Evolutionary conservation across 2,329 filamentous ascomycete genomes (phyloP).

Genomic region (Diplodia sapinea): DNA sequence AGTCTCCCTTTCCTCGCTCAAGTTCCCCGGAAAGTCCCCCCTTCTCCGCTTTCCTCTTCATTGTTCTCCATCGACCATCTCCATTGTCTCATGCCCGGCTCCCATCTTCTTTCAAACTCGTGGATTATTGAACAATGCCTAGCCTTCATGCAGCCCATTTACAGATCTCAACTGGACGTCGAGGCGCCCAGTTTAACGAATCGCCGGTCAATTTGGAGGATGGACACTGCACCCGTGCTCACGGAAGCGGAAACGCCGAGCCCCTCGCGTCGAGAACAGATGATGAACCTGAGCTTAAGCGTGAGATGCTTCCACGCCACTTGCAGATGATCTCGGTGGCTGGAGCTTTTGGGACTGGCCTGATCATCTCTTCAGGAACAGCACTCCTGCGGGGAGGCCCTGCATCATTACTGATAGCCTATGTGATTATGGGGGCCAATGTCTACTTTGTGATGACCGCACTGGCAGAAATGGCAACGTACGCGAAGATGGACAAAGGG

Average conservation of each 20-base stretch:
- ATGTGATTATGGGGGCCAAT: slow-evolving; percentile 65
- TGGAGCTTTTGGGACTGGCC: slow-evolving; percentile 31
- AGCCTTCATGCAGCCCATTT: neutral
- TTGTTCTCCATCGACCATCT: neutral
- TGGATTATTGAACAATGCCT: neutral
- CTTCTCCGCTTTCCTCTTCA: neutral
- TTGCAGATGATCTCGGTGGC: slow-evolving; percentile 29
- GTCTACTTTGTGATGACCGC: slow-evolving; percentile 76
- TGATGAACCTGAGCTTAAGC: slow-evolving; percentile 9
- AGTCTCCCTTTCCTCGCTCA: neutral
- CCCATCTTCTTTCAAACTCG: neutral
- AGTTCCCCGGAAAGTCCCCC: neutral
- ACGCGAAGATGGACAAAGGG: slow-evolving; percentile 75
- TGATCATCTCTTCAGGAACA: slow-evolving; percentile 32
- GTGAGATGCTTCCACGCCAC: slow-evolving; percentile 21
- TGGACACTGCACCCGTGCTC: neutral
- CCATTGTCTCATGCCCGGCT: too few species aligned
- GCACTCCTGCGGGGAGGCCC: slow-evolving; percentile 46
- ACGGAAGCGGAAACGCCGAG: neutral
- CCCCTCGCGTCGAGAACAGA: neutral
- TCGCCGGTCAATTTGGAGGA: neutral
- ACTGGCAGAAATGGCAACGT: slow-evolving; percentile 73
- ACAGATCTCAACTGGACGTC: neutral
- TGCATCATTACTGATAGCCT: slow-evolving; percentile 54
- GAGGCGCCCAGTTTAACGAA: neutral